phyloP scores from a whole-genome alignment of 352 stramenopile genomes.

The Globisporangium viniferum region DNA sequence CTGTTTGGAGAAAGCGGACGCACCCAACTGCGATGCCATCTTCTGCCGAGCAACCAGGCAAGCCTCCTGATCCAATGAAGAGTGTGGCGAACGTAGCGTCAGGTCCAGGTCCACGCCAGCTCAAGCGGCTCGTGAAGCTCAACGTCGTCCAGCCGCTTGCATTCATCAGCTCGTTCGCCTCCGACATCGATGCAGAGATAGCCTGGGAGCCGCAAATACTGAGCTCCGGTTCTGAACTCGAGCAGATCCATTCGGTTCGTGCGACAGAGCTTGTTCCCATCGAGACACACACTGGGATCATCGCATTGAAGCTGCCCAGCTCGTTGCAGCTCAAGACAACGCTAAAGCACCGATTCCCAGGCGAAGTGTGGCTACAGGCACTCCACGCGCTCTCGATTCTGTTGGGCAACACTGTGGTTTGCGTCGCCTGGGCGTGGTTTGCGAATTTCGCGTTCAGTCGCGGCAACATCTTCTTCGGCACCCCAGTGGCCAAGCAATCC shows the following conservation, averaged over 20 bases:
- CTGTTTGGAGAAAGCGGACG: neutral
- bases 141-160: neutral
- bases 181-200: neutral
- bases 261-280: neutral
- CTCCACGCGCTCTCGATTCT: conserved; percentile 18
- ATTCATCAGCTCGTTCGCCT: neutral
- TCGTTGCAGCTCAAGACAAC: neutral
- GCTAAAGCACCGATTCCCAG: neutral
- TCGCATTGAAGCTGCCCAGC: neutral
- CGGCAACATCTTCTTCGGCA: conserved; percentile 24
- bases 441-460: neutral
- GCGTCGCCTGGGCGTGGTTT: neutral
- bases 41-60: neutral
- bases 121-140: neutral
- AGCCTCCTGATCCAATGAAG: neutral
- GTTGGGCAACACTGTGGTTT: conserved; percentile 20
- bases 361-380: conserved; percentile 9
- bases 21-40: neutral
- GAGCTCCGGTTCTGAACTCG: neutral
- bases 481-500: conserved; percentile 23
- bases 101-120: neutral
- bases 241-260: neutral
- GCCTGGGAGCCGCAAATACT: neutral
- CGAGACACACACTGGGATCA: neutral
- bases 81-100: neutral